Percentiles rank a stretch among this genome's conserved stretches.
phyloP scores from a whole-genome alignment of 192 early-diverging fungal genomes.

The Mycoemilia scoparia region DNA sequence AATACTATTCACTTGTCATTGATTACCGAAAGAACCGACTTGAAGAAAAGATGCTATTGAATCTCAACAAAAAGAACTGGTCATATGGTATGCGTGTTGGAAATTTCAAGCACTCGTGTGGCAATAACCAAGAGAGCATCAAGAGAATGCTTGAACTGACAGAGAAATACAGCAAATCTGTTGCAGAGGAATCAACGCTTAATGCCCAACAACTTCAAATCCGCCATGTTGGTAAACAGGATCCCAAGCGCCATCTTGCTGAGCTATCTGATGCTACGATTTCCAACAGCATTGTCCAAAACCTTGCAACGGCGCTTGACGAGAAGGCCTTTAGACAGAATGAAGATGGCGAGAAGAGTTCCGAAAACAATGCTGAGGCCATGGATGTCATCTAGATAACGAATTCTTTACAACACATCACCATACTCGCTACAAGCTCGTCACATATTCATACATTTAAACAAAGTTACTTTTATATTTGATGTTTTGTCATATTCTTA shows the following conservation, averaged over 20 bases:
- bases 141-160: constrained; percentile 80
- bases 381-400: too few relatives aligned
- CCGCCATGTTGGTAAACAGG: constrained; percentile 99
- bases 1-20: constrained; percentile 99
- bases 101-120: constrained; percentile 68
- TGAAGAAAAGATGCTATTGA: constrained; percentile 98
- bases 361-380: too few relatives aligned
- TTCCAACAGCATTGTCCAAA: constrained; percentile 93
- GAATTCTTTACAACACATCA: too few relatives aligned
- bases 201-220: constrained; percentile 87
- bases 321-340: constrained; percentile 38
- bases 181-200: constrained; percentile 90
- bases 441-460: too few relatives aligned
- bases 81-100: constrained; percentile 75
- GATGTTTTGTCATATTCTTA: too few relatives aligned
- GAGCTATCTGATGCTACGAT: constrained; percentile 81
- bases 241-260: constrained; percentile 96
- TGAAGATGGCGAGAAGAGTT: too few relatives aligned
- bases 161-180: constrained; percentile 93
- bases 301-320: constrained; percentile 81
- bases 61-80: constrained; percentile 99
- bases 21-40: constrained; percentile 99
- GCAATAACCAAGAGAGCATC: constrained; percentile 67
- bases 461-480: too few relatives aligned
- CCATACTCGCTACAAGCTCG: too few relatives aligned